A percentile compares a stretch with the other conserved stretches of the same genome.
phyloP scores from a whole-genome alignment of 257 asterid species.

The Solanum chiquidenum region DNA sequence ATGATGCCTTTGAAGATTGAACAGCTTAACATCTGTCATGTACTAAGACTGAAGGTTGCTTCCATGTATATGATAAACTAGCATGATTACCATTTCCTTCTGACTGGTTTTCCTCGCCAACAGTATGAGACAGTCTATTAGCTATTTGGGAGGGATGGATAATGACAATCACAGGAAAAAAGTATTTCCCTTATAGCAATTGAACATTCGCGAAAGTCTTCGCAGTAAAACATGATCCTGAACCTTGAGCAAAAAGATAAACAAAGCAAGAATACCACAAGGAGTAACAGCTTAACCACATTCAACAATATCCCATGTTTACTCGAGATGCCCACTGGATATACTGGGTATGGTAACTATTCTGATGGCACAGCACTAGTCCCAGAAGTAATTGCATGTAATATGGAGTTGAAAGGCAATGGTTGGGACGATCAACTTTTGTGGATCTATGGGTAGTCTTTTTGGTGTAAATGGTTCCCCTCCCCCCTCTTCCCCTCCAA shows the following conservation, averaged over 20 bases:
- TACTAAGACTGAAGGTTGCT: not conserved
- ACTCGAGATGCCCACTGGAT: not conserved
- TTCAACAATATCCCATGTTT: not conserved
- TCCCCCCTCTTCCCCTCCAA: not conserved
- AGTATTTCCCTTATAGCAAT: not conserved
- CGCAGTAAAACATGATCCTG: not conserved
- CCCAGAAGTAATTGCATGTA: not conserved
- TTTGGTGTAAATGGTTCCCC: not conserved
- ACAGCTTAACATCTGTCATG: not conserved
- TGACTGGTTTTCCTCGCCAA: not conserved
- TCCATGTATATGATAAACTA: not conserved
- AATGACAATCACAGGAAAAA: not conserved
- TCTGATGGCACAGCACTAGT: not conserved
- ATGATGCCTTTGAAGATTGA: not conserved
- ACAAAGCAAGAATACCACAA: not conserved
- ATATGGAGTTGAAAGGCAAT: not conserved
- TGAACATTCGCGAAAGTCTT: not conserved
- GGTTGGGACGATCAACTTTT: not conserved
- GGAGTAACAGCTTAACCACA: not conserved
- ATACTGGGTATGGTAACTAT: not conserved
- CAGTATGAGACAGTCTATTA: not conserved
- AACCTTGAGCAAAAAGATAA: not conserved
- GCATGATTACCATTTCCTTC: not conserved
- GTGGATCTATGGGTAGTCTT: not conserved
- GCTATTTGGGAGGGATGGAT: not conserved